Evolutionary conservation across 768 basidiomycete species (phyloP).

Genomic region (Lentinula guzmanii): DNA sequence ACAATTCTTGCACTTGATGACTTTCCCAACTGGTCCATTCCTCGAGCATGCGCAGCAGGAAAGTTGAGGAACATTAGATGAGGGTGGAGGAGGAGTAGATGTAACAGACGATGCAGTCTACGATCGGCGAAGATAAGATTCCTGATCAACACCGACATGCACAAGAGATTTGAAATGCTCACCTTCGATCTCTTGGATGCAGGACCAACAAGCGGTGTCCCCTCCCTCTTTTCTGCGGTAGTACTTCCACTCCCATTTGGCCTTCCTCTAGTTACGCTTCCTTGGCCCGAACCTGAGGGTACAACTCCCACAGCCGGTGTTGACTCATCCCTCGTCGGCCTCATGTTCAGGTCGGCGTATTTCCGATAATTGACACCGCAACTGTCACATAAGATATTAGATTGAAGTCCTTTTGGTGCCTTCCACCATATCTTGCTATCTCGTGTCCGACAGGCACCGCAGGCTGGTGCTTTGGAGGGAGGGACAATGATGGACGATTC

Average conservation of each 20-base stretch:
- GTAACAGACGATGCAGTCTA: slow-evolving; percentile 46
- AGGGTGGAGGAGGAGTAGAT: slow-evolving; percentile 58
- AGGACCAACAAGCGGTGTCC: slow-evolving; percentile 47
- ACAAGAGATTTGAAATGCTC: slow-evolving; percentile 7
- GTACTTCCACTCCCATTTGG: slow-evolving; percentile 8
- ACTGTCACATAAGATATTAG: slow-evolving; percentile 73
- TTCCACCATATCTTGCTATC: slow-evolving; percentile 87
- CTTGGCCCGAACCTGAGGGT: slow-evolving; percentile 18
- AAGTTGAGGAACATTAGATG: slow-evolving; percentile 48
- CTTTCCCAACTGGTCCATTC: slow-evolving; percentile 68
- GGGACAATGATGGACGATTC: slow-evolving; percentile 70
- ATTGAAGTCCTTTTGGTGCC: slow-evolving; percentile 80
- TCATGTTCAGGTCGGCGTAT: slow-evolving; percentile 83
- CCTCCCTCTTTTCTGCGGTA: slow-evolving; percentile 50
- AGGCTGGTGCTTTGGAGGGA: slow-evolving; percentile 51
- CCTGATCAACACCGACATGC: slow-evolving; percentile 6
- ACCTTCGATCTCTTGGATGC: slow-evolving; percentile 64
- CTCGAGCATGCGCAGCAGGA: slow-evolving; percentile 74
- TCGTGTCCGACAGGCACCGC: slow-evolving; percentile 80
- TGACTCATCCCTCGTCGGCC: slow-evolving; percentile 65
- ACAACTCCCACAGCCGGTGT: slow-evolving; percentile 11
- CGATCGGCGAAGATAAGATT: slow-evolving; percentile 8
- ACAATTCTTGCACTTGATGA: slow-evolving; percentile 79
- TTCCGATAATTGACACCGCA: slow-evolving; percentile 91
- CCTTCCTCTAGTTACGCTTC: slow-evolving; percentile 16